Conservation (phyloP, 1,284 basidiomycete species). For the Puccinia sorghi region DNA sequence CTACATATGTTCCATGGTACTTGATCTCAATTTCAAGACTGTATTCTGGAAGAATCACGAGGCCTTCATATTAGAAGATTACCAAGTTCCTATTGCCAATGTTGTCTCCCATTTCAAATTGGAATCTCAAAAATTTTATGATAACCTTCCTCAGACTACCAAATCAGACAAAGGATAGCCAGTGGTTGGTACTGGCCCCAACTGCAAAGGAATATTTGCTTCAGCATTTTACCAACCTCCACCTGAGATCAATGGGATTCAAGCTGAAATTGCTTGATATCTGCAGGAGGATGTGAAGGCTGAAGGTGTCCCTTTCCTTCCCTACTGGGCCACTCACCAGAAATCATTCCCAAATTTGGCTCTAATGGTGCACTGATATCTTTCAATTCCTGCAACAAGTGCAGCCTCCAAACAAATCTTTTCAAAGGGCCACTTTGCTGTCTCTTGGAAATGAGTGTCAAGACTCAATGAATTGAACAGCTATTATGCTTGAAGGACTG, state of each 20-base stretch:
- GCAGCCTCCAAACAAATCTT: slow-evolving; percentile 10
- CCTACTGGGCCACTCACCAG: not conserved
- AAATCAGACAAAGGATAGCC: too few relatives aligned
- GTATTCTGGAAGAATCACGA: not conserved
- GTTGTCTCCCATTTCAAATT: not conserved
- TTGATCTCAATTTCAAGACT: not conserved
- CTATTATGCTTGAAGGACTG: slow-evolving; percentile 10
- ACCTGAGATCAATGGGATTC: not conserved
- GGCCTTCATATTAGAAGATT: not conserved
- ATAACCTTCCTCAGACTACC: not conserved
- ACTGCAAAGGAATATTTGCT: not conserved
- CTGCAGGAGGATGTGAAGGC: not conserved
- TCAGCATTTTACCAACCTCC: not conserved
- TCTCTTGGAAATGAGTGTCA: not conserved
- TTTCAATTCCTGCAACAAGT: slow-evolving; percentile 11
- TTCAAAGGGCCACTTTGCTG: not conserved
- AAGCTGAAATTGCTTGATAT: not conserved
- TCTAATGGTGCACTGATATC: not conserved
- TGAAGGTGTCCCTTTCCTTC: not conserved
- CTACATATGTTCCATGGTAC: slow-evolving; percentile 11
- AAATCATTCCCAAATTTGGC: not conserved
- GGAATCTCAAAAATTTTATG: not conserved
- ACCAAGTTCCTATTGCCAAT: not conserved
- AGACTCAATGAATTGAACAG: not conserved
- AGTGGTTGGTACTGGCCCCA: too few relatives aligned